Evolutionary conservation across 2,329 filamentous ascomycete genomes (phyloP).

Genomic region (Alternaria burnsii): DNA sequence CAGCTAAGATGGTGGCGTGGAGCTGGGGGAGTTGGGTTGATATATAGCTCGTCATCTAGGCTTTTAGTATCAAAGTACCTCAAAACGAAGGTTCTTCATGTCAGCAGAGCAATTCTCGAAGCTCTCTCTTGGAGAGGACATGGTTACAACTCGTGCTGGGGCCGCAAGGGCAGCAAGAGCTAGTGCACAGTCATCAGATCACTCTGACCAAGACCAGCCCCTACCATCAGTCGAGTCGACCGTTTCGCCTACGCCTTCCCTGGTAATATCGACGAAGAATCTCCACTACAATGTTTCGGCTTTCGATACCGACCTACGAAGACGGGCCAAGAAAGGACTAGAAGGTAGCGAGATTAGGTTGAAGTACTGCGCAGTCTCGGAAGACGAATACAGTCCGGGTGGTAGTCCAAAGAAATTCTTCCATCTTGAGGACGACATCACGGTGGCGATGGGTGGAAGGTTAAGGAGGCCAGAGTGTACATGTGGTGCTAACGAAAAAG

Average conservation of each 20-base stretch:
- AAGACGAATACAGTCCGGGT: constrained; percentile 31
- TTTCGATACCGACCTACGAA: constrained; percentile 43
- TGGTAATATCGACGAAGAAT: constrained; percentile 46
- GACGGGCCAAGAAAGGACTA: constrained; percentile 42
- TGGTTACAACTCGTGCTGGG: constrained; percentile 50
- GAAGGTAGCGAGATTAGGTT: constrained; percentile 47
- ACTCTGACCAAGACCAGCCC: constrained; percentile 34
- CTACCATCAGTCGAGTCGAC: constrained; percentile 32
- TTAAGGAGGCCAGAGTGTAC: constrained; percentile 41
- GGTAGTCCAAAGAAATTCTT: constrained; percentile 40
- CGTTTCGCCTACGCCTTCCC: constrained; percentile 40
- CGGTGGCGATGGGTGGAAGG: constrained; percentile 42
- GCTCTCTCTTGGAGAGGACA: constrained; percentile 47
- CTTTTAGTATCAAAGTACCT: constrained; percentile 22
- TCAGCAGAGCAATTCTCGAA: constrained; percentile 49
- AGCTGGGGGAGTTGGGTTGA: constrained; percentile 25
- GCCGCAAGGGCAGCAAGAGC: constrained; percentile 41
- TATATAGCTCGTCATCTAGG: constrained; percentile 43
- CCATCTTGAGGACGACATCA: constrained; percentile 49
- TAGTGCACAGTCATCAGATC: constrained; percentile 24
- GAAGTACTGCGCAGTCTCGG: constrained; percentile 45
- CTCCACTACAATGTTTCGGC: constrained; percentile 46
- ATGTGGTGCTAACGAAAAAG: constrained; percentile 46
- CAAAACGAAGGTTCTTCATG: constrained; percentile 39
- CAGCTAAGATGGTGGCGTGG: constrained; percentile 43